Evolutionary conservation across 2,329 filamentous ascomycete genomes (phyloP).

Genomic region (Waltergamsia citrina): DNA sequence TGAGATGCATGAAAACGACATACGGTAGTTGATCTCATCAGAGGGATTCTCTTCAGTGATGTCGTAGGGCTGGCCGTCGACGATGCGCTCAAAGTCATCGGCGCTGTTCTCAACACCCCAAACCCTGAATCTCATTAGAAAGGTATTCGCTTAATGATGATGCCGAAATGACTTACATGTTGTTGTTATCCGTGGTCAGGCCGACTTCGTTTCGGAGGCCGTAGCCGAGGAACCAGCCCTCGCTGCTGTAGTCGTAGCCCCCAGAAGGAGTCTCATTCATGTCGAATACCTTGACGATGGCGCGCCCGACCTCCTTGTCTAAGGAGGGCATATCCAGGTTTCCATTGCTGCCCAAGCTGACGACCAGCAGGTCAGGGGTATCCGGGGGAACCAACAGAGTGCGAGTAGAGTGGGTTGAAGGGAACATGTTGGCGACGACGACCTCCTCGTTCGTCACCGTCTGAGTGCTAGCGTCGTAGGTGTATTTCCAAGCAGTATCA

Average conservation of each 20-base stretch:
- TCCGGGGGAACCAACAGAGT: slow-evolving; percentile 23
- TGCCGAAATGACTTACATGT: slow-evolving; percentile 8
- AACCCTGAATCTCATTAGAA: slow-evolving; percentile 11
- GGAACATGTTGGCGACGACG: slow-evolving; percentile 26
- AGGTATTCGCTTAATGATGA: neutral
- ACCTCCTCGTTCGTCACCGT: slow-evolving; percentile 33
- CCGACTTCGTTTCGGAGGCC: slow-evolving; percentile 54
- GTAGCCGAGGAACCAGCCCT: slow-evolving; percentile 28
- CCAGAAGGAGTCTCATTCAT: slow-evolving; percentile 20
- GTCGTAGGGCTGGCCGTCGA: slow-evolving; percentile 33
- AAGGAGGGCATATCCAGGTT: slow-evolving; percentile 26
- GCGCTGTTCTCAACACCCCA: slow-evolving; percentile 45
- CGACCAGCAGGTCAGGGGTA: slow-evolving; percentile 25
- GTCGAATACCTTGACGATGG: slow-evolving; percentile 33
- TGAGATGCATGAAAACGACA: slow-evolving; percentile 3
- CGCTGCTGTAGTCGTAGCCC: slow-evolving; percentile 27
- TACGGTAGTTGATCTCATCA: slow-evolving; percentile 55
- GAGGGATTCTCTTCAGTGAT: slow-evolving; percentile 53
- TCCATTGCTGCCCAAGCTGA: slow-evolving; percentile 26
- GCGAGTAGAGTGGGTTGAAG: slow-evolving; percentile 27
- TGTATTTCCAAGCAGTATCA: slow-evolving; percentile 41
- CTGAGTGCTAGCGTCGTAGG: slow-evolving; percentile 40
- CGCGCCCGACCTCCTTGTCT: slow-evolving; percentile 15
- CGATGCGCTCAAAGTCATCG: slow-evolving; percentile 39
- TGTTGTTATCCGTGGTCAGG: slow-evolving; percentile 37